phyloP scores from a whole-genome alignment of 2,329 filamentous ascomycete species.

The Clonostachys rosea region DNA sequence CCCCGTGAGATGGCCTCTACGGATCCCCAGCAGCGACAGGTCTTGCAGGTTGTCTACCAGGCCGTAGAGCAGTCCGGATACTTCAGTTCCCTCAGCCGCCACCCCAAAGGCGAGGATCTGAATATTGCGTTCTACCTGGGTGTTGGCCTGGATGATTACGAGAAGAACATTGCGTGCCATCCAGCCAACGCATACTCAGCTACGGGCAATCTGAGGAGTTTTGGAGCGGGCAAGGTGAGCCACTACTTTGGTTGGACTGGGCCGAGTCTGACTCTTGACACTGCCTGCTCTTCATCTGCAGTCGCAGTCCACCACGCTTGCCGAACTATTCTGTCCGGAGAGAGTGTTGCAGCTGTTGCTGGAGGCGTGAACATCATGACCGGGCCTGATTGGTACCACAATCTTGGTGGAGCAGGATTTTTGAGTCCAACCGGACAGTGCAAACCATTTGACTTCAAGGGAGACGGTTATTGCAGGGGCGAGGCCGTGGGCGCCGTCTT shows the following conservation, averaged over 20 bases:
- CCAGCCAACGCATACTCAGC: constrained; percentile 10
- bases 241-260: constrained; percentile 30
- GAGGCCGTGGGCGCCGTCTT: constrained; percentile 56
- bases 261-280: constrained; percentile 22
- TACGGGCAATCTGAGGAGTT: constrained; percentile 15
- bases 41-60: constrained; percentile 60
- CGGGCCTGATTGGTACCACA: constrained; percentile 5
- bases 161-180: neutral
- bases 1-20: constrained; percentile 57
- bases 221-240: constrained; percentile 15
- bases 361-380: constrained; percentile 26
- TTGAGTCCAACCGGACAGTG: constrained; percentile 3
- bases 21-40: constrained; percentile 61
- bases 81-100: constrained; percentile 9
- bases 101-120: neutral
- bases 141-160: constrained; percentile 2
- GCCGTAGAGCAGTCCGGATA: constrained; percentile 58
- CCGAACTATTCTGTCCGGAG: constrained; percentile 30
- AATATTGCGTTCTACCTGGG: constrained; percentile 4
- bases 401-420: constrained; percentile 3
- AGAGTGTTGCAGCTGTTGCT: constrained; percentile 39
- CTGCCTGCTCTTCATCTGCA: constrained; percentile 29
- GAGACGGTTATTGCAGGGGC: constrained; percentile 56
- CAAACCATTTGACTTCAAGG: constrained; percentile 22
- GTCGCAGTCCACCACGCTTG: constrained; percentile 16